A percentile compares a stretch with the other conserved stretches of the same genome.
phyloP scores from a whole-genome alignment of 768 basidiomycete genomes.

The Mycena belliarum region DNA sequence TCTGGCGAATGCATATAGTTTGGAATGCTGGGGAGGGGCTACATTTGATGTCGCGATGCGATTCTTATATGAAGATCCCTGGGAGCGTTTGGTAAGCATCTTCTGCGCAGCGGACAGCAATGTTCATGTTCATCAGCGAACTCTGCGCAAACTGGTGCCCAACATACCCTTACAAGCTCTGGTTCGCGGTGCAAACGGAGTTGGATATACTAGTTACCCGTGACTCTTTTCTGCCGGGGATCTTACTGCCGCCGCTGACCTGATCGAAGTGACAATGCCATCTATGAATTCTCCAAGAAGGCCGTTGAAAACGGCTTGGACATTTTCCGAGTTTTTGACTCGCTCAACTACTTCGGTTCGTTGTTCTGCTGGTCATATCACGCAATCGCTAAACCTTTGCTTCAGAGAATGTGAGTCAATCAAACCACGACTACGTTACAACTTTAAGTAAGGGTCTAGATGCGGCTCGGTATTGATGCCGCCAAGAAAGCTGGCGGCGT shows the following conservation, averaged over 20 bases:
- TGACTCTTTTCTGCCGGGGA: slow-evolving; percentile 38
- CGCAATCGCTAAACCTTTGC: slow-evolving; percentile 6
- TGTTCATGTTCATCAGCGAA: slow-evolving; percentile 54
- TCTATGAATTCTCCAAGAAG: slow-evolving; percentile 99
- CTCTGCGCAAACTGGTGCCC: slow-evolving; percentile 91
- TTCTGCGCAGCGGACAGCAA: slow-evolving; percentile 6
- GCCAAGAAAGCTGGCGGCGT: slow-evolving; percentile 99
- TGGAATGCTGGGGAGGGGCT: slow-evolving; percentile 99
- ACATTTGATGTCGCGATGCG: slow-evolving; percentile 99
- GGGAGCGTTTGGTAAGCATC: slow-evolving; percentile 87
- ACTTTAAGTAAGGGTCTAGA: slow-evolving; percentile 44
- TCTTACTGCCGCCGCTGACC: slow-evolving; percentile 12
- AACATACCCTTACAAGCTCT: slow-evolving; percentile 99
- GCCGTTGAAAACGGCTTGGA: slow-evolving; percentile 99
- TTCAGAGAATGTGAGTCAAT: slow-evolving; percentile 66
- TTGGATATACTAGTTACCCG: slow-evolving; percentile 99
- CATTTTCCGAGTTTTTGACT: slow-evolving; percentile 99
- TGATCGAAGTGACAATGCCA: slow-evolving; percentile 82
- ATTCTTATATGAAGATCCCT: slow-evolving; percentile 99
- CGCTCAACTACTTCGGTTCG: slow-evolving; percentile 95
- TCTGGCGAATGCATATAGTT: slow-evolving; percentile 90
- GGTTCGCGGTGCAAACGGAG: slow-evolving; percentile 98
- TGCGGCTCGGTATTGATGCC: slow-evolving; percentile 97
- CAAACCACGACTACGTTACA: not conserved
- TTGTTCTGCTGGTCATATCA: slow-evolving; percentile 15